Conservation (phyloP, 192 early-diverging fungal species). For the Backusella luteola region DNA sequence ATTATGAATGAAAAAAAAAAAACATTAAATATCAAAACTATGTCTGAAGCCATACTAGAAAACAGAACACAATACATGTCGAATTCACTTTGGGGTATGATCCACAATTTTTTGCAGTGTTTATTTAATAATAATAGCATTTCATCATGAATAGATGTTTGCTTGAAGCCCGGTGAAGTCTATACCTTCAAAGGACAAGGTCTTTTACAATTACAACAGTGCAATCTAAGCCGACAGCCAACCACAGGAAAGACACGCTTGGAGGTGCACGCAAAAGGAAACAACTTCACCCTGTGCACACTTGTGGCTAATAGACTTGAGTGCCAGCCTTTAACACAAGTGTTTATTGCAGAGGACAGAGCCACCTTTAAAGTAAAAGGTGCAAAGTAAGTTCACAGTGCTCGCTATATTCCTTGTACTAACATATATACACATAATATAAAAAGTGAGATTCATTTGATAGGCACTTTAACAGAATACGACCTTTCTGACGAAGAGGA, state of each 20-base stretch:
- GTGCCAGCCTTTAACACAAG: background rate
- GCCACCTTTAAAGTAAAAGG: slow-evolving; percentile 12
- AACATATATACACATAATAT: background rate
- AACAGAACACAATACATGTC: background rate
- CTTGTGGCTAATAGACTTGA: background rate
- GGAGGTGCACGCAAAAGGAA: background rate
- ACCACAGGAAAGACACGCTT: background rate
- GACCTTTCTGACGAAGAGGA: background rate
- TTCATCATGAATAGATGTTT: background rate
- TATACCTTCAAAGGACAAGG: background rate
- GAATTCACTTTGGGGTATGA: slow-evolving; percentile 12
- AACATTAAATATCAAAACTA: too few relatives aligned
- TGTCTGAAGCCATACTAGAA: background rate
- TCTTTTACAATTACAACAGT: background rate
- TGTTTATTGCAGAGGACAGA: slow-evolving; percentile 5
- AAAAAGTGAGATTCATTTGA: background rate
- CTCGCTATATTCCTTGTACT: background rate
- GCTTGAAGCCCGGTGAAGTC: slow-evolving; percentile 2
- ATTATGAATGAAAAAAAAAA: too few relatives aligned
- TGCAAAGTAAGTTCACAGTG: slow-evolving; percentile 1
- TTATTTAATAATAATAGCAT: background rate
- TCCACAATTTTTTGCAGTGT: background rate
- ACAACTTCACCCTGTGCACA: slow-evolving; percentile 2
- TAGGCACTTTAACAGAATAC: background rate
- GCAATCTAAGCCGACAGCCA: background rate